A percentile compares a stretch with the other conserved stretches of the same genome.
phyloP scores from a whole-genome alignment of 2,329 filamentous ascomycete species.

The Cryphonectria japonica region DNA sequence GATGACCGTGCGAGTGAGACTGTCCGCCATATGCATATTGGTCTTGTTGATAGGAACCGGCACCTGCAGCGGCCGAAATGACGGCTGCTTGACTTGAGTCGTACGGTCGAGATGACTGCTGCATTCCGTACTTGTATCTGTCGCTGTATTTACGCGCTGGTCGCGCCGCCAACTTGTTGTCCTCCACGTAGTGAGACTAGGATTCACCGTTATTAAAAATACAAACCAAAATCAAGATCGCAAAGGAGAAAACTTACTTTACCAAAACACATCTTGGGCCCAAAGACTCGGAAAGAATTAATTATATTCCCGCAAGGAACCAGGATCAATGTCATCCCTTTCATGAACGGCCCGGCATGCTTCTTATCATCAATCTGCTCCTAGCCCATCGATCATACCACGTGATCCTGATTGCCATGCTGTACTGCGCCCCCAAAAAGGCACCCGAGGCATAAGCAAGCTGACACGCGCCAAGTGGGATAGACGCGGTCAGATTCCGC shows the following conservation, averaged over 20 bases:
- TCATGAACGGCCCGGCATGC: neutral
- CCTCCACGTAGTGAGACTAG: constrained; percentile 8
- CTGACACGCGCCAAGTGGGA: neutral
- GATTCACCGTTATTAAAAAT: neutral
- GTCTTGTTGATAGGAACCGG: neutral
- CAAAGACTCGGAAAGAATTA: neutral
- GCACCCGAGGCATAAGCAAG: neutral
- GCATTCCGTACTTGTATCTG: neutral
- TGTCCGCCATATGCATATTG: neutral
- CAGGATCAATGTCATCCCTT: neutral
- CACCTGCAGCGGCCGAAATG: neutral
- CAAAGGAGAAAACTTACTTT: neutral
- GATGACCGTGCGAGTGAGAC: constrained; percentile 8
- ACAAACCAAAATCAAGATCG: neutral
- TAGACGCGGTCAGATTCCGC: neutral
- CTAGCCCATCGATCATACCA: neutral
- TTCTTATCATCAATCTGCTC: neutral
- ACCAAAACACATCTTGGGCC: constrained; percentile 17
- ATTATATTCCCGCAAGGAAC: neutral
- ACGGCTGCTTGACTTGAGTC: constrained; percentile 1
- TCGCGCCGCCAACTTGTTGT: constrained; percentile 11
- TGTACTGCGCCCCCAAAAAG: neutral
- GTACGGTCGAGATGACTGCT: neutral
- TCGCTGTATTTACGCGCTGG: constrained; percentile 3
- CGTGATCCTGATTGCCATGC: neutral